Percentiles rank a stretch among this genome's conserved stretches.
Evolutionary conservation across 169 alveolate genomes (phyloP).

Genomic region (Plasmodium sp.): DNA sequence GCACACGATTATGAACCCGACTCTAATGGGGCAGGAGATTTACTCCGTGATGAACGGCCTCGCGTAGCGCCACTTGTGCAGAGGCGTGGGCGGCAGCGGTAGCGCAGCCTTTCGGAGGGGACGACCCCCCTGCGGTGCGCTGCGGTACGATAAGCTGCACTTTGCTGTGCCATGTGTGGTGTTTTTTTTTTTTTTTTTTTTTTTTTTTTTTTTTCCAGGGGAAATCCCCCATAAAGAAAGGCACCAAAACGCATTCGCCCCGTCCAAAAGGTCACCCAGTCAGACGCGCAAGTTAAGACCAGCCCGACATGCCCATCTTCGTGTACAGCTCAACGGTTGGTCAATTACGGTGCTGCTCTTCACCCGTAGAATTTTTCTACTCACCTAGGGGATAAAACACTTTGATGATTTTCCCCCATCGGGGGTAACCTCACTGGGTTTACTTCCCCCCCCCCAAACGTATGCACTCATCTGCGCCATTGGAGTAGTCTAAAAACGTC

Average conservation of each 20-base stretch:
- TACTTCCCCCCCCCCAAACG: too few species aligned
- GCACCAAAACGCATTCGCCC: not conserved
- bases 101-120: not conserved
- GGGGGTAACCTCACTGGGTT: too few species aligned
- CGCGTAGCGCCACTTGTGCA: not conserved
- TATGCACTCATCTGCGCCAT: too few species aligned
- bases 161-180: not conserved
- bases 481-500: too few species aligned
- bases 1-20: conserved; percentile 91
- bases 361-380: too few species aligned
- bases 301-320: not conserved
- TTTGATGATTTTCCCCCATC: too few species aligned
- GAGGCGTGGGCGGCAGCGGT: not conserved
- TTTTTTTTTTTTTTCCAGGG: not conserved
- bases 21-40: conserved; percentile 90
- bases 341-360: too few species aligned
- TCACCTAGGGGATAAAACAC: too few species aligned
- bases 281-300: not conserved
- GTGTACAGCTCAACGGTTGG: too few species aligned
- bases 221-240: not conserved
- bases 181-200: not conserved
- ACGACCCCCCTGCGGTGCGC: not conserved
- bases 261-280: not conserved
- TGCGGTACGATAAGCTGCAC: not conserved
- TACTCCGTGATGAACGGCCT: conserved; percentile 82